Evolutionary conservation across 2,329 filamentous ascomycete genomes (phyloP), one percentile per base, ranked within the genome.

Genomic region (Polytolypa hystricis): DNA sequence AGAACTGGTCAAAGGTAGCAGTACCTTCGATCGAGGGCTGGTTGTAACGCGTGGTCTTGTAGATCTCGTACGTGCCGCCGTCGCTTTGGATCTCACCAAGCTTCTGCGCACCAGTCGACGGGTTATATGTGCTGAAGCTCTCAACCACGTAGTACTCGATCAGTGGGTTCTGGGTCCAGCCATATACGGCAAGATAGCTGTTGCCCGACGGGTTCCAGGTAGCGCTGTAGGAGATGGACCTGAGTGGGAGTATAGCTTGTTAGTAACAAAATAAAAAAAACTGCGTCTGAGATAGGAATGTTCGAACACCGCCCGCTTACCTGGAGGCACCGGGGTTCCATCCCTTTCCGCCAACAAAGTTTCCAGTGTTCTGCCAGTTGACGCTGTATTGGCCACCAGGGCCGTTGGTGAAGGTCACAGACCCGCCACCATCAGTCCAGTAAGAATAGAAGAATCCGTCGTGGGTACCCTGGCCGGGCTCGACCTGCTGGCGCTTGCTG

Each of bases 121-220:
- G 67, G 30, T 68, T 61, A 48, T 71, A 66, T 28, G 61, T 62
- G 41, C 66, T 69, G 49, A 65, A 69, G 9, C 61, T 54, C 41
- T 76, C 72, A 44, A 74, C 61, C 40, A 76, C 67, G 57, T 75
- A 75, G 58, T 74, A 74, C 46, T 75, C 72, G 49, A 74, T 60
- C n/a, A 73, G 55, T 0, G 69, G 69, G 50, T 62, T 64, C 12
- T 51, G 57, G 2, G 67, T 71, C 70, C 73, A 77, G 30, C 72
- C 72, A 48, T 76, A 76, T n/a, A 76, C 53, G 10, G 71, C 55
- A 11, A 77, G 62, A 50, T 74, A 74, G 15, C 50, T 50, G 58
- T 72, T 71, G 42, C 67, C 67, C 38, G 57, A 59, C 37, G 65
- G 61, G 39, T 50, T 58, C 59, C 64, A 73, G 25, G 54, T 57